Conservation (phyloP, 352 stramenopile species). For the Globisporangium barbulae region DNA sequence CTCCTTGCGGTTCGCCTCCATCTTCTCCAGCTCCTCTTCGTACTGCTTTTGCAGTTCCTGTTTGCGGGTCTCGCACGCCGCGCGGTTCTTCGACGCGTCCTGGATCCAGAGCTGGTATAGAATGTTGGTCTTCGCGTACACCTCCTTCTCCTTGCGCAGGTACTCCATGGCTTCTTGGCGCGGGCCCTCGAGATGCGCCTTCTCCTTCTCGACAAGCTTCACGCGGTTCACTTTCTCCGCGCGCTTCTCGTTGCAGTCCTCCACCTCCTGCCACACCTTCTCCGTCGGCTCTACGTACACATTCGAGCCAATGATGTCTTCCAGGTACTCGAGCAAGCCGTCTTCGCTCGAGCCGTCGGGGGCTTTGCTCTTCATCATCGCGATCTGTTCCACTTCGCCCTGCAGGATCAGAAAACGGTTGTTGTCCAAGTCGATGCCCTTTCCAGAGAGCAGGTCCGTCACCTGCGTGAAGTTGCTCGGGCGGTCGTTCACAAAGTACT, state of each 20-base stretch:
- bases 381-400: slow-evolving; percentile 96
- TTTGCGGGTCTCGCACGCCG: slow-evolving; percentile 58
- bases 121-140: slow-evolving; percentile 96
- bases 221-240: slow-evolving; percentile 97
- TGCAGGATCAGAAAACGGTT: slow-evolving; percentile 99
- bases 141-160: slow-evolving; percentile 93
- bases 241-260: slow-evolving; percentile 90
- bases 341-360: slow-evolving; percentile 92
- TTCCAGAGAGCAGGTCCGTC: slow-evolving; percentile 90
- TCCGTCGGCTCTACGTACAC: slow-evolving; percentile 97
- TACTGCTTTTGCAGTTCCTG: slow-evolving; percentile 75
- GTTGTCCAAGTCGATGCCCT: slow-evolving; percentile 99
- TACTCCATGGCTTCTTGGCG: slow-evolving; percentile 95
- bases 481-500: slow-evolving; percentile 96
- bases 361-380: slow-evolving; percentile 99
- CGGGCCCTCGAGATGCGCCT: slow-evolving; percentile 91
- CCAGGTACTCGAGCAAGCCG: slow-evolving; percentile 98
- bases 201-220: slow-evolving; percentile 98
- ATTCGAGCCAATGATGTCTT: slow-evolving; percentile 99
- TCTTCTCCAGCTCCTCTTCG: slow-evolving; percentile 62
- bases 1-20: slow-evolving; percentile 75
- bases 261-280: slow-evolving; percentile 90
- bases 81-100: slow-evolving; percentile 74
- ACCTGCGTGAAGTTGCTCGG: slow-evolving; percentile 95
- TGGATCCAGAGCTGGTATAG: slow-evolving; percentile 94